Base-by-base conservation (phyloP, 2,329 filamentous ascomycete genomes). In the Fusarium brachygibbosum region DNA sequence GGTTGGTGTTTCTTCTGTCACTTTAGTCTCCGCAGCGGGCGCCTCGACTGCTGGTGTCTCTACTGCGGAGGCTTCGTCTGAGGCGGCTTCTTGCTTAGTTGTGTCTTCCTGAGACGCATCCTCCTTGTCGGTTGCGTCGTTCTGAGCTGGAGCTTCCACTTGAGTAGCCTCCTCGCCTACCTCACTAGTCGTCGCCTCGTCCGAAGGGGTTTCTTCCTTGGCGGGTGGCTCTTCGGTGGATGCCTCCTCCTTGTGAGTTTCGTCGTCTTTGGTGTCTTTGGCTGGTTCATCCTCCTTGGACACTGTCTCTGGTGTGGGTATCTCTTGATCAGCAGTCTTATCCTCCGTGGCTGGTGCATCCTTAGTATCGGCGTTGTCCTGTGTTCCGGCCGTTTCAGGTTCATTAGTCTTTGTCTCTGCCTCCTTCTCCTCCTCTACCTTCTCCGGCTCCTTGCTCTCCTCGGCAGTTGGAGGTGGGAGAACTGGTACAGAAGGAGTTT, bases 351-450 rank as follows among this genome's bases (percentile, higher is more conserved):
- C 35, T 57, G 57, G 31, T 37, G 48, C 31, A 32, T 68, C 57
- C 38, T 60, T 56, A 28, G 53, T 23, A 25, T 65, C 59, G 19
- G 48, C 45, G 38, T 58, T 59, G 37, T 68, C 60, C 53, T 68
- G 58, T 45, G 59, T 68, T 46, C 44, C 41, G 40, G 57, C 28
- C 40, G 55, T 38, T 49, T 70, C 59, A 31, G 54, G 44, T 31
- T 58, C 57, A 21, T 68, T 58, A 29, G 59, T 45, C 46, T 63
- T 49, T 12, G 35, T 45, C 61, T 74, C 69, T 17, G 38, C 48
- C 44, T 74, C 62, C 10, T 45, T 32, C 45, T 69, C 69, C 45
- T 69, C 69, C 29, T 69, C 58, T 58, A 46, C 59, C 50, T 71
- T 65, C 54, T 61, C 58, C 38, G 60, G 51, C 58, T 74, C 69